These are phyloP conservation scores for Panicum hallii DNA, from an alignment of 202 grass and related monocot genomes.

Conservation along the genomic window DNA sequence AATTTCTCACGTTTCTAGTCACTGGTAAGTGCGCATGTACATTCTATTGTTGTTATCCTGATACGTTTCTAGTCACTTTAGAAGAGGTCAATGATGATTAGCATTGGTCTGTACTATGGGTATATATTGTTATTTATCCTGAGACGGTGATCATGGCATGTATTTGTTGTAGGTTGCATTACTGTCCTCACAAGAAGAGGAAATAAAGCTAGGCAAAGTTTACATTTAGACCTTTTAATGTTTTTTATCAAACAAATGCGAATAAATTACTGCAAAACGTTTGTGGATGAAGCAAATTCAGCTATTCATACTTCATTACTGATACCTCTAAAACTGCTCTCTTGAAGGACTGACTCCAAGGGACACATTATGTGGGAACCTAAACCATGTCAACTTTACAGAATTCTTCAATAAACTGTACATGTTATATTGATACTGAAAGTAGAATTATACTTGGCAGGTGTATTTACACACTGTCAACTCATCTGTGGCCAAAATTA, in stretches of 20 bases:
- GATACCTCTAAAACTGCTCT: not conserved
- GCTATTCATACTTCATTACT: not conserved
- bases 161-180: not conserved
- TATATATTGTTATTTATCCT: not conserved
- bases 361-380: conserved; percentile 18
- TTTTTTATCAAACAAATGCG: not conserved
- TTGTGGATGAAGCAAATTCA: not conserved
- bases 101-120: not conserved
- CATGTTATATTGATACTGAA: not conserved
- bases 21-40: not conserved
- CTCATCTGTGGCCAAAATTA: conserved; percentile 40
- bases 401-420: conserved; percentile 14
- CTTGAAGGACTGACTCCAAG: conserved; percentile 3
- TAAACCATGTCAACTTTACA: conserved; percentile 9
- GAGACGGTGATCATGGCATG: not conserved
- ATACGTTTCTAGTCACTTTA: not conserved
- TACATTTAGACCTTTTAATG: not conserved
- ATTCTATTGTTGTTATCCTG: no score
- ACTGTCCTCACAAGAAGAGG: not conserved
- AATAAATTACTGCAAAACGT: not conserved
- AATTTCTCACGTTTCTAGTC: conserved; percentile 21
- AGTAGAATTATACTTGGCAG: conserved; percentile 8
- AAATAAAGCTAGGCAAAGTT: not conserved
- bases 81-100: not conserved
- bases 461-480: conserved; percentile 3